Percentiles rank a stretch among this genome's conserved stretches.
Conservation (phyloP, 1,284 basidiomycete species). For the Rhodotorula sp. region DNA sequence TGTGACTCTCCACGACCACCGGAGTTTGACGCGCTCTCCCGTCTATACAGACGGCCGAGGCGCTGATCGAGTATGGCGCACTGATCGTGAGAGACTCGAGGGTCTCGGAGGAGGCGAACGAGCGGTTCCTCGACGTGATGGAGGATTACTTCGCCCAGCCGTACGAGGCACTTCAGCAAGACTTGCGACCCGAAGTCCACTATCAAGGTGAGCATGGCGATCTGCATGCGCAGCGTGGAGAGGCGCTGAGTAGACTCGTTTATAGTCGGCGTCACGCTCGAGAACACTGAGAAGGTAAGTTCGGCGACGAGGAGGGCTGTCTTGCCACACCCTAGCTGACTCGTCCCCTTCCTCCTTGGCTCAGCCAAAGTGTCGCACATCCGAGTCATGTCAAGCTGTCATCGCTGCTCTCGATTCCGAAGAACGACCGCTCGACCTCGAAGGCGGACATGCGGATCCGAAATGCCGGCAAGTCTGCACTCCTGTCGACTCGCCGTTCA, state of each 20-base stretch:
- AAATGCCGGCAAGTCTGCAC: slow-evolving; percentile 63
- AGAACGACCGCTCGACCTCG: slow-evolving; percentile 73
- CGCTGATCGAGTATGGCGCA: slow-evolving; percentile 74
- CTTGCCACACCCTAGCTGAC: neutral
- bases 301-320: slow-evolving; percentile 54
- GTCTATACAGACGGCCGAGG: slow-evolving; percentile 64
- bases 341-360: slow-evolving; percentile 49
- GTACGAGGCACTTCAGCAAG: slow-evolving; percentile 60
- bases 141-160: slow-evolving; percentile 82
- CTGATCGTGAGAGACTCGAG: slow-evolving; percentile 76
- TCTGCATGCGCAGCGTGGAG: too few species aligned
- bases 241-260: neutral
- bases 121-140: slow-evolving; percentile 70
- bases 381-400: slow-evolving; percentile 68
- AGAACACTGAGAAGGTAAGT: slow-evolving; percentile 81
- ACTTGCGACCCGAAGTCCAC: slow-evolving; percentile 72
- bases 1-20: neutral
- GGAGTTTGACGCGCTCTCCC: neutral
- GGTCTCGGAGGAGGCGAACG: slow-evolving; percentile 76
- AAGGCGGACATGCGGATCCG: slow-evolving; percentile 71
- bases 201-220: slow-evolving; percentile 50
- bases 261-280: slow-evolving; percentile 57
- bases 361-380: slow-evolving; percentile 49
- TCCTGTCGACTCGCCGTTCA: too few species aligned
- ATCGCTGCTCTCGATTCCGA: slow-evolving; percentile 68